Evolutionary conservation across 75 land plant genomes (phyloP), one percentile per base, ranked within the genome.

Genomic region (Pinus tabuliformis): DNA sequence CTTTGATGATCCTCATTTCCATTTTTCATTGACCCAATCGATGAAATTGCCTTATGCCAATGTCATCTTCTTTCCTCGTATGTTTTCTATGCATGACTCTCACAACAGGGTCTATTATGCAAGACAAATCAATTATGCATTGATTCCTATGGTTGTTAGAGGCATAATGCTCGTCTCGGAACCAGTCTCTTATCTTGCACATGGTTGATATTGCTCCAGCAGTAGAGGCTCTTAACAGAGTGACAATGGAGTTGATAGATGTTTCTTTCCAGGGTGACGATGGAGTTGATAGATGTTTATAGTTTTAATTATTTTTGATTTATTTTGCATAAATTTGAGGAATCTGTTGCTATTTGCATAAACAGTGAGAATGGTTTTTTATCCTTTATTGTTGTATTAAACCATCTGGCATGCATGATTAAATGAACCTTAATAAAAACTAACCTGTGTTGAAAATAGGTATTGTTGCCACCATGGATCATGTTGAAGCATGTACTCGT

Each of bases 71-170:
- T 59, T 59, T 59, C 22, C 22, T 33, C 39, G 36, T 30, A 6
- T 33, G n/a, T 33, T 33, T 20, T 33, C 7, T 33, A 33, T 3
- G 15, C 36, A 14, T 36, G 68, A 33, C 52, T 58, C 3, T 61
- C 2, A 63, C 24, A 54, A 45, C 6, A 58, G 13, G 15, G n/a
- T 77, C 49, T 59, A 24, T 66, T 52, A 64, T 85, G 76, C 90
- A 97, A 95, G 99, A 21, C 99, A 97, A 94, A 97, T 97, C n/a
- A 95, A 95, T 4, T 97, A 97, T 88, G 98, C 99, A 18, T 89
- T 97, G 68, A 94, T 94, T 9, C 95, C 99, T 4, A 94, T 97
- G 98, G 88, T 97, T 77, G 99, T 98, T 6, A 87, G 98, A 60
- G 98, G 99, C 16, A 72, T 89, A 20, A 94, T 94, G 99, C 57